Conservation (phyloP, 306 rosid genomes). For the Vigna nakashimae region DNA sequence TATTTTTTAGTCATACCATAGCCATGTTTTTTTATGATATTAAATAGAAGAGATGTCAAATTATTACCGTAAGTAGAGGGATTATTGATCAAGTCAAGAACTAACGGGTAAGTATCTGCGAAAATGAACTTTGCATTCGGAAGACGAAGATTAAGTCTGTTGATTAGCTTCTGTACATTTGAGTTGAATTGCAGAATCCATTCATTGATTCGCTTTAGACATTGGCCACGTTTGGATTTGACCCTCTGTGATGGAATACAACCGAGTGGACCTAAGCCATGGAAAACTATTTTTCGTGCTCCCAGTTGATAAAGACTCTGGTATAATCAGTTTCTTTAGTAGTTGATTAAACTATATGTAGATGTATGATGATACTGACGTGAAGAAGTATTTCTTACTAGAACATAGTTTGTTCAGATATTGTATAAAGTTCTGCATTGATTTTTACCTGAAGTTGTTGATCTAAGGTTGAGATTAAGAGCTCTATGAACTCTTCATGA, state of each 20-base stretch:
- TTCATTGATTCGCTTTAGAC: constrained; percentile 70
- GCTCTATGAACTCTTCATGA: constrained; percentile 67
- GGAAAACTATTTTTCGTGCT: constrained; percentile 67
- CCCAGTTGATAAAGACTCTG: constrained; percentile 73
- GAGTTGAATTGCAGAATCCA: constrained; percentile 58
- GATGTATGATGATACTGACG: not conserved
- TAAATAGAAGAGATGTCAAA: not conserved
- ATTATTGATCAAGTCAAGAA: constrained; percentile 67
- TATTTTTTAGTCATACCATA: not conserved
- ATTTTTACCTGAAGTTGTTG: constrained; percentile 60
- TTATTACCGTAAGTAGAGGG: constrained; percentile 67
- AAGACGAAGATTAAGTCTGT: constrained; percentile 60
- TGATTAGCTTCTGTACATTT: constrained; percentile 54
- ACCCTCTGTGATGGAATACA: constrained; percentile 94
- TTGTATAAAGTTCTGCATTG: not conserved
- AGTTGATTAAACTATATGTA: not conserved
- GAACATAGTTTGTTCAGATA: not conserved
- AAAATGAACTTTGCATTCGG: constrained; percentile 56
- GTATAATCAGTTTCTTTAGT: not conserved
- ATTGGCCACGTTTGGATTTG: constrained; percentile 69
- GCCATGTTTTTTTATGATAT: not conserved
- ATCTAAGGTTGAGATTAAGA: constrained; percentile 61
- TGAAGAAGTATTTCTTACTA: not conserved
- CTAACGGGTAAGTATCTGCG: constrained; percentile 70
- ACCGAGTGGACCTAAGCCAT: constrained; percentile 87